Conservation (phyloP, 2,329 filamentous ascomycete species). For the Aspergillus neotritici region DNA sequence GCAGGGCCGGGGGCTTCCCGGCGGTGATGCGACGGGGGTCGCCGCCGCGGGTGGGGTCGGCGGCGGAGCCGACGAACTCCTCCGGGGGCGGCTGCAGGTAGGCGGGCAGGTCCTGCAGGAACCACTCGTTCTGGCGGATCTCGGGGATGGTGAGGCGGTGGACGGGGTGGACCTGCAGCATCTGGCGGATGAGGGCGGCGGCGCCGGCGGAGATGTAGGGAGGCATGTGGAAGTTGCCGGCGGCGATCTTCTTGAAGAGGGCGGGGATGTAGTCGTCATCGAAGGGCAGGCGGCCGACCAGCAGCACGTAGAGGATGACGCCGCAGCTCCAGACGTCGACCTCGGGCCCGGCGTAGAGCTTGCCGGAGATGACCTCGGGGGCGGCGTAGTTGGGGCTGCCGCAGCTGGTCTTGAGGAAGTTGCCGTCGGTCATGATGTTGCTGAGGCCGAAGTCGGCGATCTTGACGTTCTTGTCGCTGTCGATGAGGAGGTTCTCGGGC, state of each 20-base stretch:
- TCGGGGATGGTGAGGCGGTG: conserved; percentile 91
- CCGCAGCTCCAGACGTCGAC: conserved; percentile 80
- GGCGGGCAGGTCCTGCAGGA: conserved; percentile 74
- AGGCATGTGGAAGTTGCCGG: conserved; percentile 87
- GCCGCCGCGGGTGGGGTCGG: conserved; percentile 87
- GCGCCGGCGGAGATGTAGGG: conserved; percentile 85
- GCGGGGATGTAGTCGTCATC: conserved; percentile 98
- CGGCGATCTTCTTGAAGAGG: conserved; percentile 94
- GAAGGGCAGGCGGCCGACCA: conserved; percentile 73
- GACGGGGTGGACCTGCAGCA: conserved; percentile 92
- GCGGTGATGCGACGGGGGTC: conserved; percentile 75
- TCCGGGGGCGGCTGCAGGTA: conserved; percentile 85
- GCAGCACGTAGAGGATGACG: conserved; percentile 60
- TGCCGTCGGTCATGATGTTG: conserved; percentile 99
- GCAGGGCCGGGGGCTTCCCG: conserved; percentile 68
- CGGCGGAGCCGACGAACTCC: conserved; percentile 89
- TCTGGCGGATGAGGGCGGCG: conserved; percentile 68
- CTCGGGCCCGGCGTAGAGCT: conserved; percentile 93
- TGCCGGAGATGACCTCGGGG: conserved; percentile 95
- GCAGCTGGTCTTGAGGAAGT: conserved; percentile 97
- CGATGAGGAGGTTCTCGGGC: conserved; percentile 90
- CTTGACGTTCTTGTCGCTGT: conserved; percentile 95
- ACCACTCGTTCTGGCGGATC: conserved; percentile 92
- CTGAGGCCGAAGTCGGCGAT: conserved; percentile 98
- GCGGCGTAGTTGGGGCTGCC: conserved; percentile 98